These are phyloP conservation scores for Linnemannia hyalina DNA, from an alignment of 192 early-diverging fungal species.

Conservation along the genomic window DNA sequence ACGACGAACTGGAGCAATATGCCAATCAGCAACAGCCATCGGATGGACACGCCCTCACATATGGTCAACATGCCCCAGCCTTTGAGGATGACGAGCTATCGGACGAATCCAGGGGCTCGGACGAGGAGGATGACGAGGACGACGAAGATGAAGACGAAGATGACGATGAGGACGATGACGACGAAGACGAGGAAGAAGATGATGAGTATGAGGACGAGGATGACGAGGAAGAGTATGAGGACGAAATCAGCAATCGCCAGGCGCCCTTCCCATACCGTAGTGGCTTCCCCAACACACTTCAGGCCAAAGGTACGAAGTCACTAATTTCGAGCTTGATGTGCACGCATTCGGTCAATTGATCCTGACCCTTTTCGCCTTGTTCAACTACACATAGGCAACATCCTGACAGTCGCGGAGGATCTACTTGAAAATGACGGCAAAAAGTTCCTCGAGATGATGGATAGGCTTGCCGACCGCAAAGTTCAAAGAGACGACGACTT, in stretches of 20 bases:
- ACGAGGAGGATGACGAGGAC: constrained; percentile 57
- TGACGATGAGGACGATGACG: constrained; percentile 61
- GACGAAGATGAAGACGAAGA: constrained; percentile 64
- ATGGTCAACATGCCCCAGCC: constrained; percentile 56
- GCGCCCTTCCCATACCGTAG: constrained; percentile 59
- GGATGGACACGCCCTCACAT: constrained; percentile 51
- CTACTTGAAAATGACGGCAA: constrained; percentile 93
- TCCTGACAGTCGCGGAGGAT: constrained; percentile 86
- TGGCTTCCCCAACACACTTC: constrained; percentile 82
- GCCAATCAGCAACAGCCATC: constrained; percentile 78
- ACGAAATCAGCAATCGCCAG: constrained; percentile 57
- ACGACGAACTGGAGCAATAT: constrained; percentile 89
- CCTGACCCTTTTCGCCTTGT: background rate
- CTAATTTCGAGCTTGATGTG: background rate
- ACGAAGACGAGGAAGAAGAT: constrained; percentile 67
- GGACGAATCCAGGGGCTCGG: constrained; percentile 59
- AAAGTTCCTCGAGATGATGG: constrained; percentile 98
- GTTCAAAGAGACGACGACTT: constrained; percentile 82
- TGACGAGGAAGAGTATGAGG: constrained; percentile 69
- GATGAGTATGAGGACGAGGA: constrained; percentile 72
- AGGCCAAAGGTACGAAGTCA: constrained; percentile 76
- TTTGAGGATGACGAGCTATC: constrained; percentile 57
- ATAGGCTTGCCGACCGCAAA: constrained; percentile 90
- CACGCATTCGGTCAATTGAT: background rate
- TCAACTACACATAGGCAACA: constrained; percentile 60